Evolutionary conservation across 768 basidiomycete species (phyloP).

Genomic region (Kwoniella sp.): DNA sequence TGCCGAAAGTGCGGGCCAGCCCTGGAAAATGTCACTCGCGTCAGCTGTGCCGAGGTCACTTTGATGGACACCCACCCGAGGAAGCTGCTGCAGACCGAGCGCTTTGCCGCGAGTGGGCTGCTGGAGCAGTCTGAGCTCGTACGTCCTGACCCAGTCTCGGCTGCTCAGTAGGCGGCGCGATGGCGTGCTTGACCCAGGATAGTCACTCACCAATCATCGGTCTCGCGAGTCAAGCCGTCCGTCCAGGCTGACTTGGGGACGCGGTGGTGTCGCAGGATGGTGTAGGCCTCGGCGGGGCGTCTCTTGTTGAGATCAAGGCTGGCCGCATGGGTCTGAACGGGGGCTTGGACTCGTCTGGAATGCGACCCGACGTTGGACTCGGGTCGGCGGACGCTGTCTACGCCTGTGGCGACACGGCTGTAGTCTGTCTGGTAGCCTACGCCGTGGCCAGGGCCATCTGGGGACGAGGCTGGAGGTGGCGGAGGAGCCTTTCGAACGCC

Average conservation of each 20-base stretch:
- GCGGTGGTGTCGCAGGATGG: conserved; percentile 7
- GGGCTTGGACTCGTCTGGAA: neutral
- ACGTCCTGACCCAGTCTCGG: neutral
- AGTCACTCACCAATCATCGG: conserved; percentile 1
- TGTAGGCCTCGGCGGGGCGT: conserved; percentile 8
- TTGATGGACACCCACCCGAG: conserved; percentile 2
- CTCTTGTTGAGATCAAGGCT: neutral
- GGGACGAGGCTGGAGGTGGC: conserved; percentile 5
- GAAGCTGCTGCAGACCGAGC: neutral
- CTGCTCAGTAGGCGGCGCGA: neutral
- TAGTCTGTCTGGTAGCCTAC: conserved; percentile 7
- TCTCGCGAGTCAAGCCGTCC: conserved; percentile 3
- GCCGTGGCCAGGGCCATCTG: neutral
- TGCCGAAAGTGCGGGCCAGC: conserved; percentile 9
- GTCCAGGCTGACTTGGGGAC: conserved; percentile 2
- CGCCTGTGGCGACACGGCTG: neutral
- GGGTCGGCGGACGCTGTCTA: neutral
- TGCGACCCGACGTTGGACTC: too few relatives aligned
- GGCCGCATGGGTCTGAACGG: neutral
- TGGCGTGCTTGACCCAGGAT: neutral
- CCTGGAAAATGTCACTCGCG: neutral
- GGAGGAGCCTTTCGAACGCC: conserved; percentile 4
- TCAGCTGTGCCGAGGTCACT: neutral
- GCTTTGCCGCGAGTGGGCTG: conserved; percentile 9
- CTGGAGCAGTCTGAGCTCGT: conserved; percentile 3